Evolutionary conservation across 306 rosid species (phyloP), one percentile per base, ranked within the genome.

Genomic region (Vigna radiata): DNA sequence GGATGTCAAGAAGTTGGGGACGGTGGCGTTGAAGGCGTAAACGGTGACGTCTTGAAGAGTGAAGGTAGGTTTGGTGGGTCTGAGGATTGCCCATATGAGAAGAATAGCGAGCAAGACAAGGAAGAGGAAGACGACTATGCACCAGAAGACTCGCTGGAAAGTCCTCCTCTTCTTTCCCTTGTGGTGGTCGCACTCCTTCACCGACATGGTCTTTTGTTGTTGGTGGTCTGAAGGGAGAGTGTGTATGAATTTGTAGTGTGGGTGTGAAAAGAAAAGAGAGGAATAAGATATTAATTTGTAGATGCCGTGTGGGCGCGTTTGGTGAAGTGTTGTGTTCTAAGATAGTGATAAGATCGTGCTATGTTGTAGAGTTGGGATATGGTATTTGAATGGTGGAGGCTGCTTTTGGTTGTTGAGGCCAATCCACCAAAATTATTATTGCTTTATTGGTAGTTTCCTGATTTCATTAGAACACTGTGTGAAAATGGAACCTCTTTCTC

Each of bases 41-140:
- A 96, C 90, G 80, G 99, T 93, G 83, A 85, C 90, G 82, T 96
- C 99, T 69, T 91, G 89, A 75, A 96, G 96, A 44, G 85, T 7
- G 86, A 96, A 96, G 14, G 89, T 73, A 5, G 98, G 99, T 13
- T 93, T 93, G 0, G 93, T 49, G 0, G 99, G 99, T 61, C 78
- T 87, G 8, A 96, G 90, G 23, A 87, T 39, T 2, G 93, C 93
- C 98, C 98, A 96, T 43, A 93, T 53, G 23, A 96, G 27, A 2
- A 96, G 93, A 65, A 96, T 83, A 1, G 81, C 72, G 2, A 92
- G 1, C 0, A 96, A 81, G 6, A 96, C 47, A 37, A 96, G 7
- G 87, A 96, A 78, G 66, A 69, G 74, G 79, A 96, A 85, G 62
- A 91, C 55, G 0, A 90, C 46, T 55, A 91, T 14, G 3, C 83